phyloP scores from a whole-genome alignment of 371 early-diverging fungal species.

The Synchytrium microbalum region DNA sequence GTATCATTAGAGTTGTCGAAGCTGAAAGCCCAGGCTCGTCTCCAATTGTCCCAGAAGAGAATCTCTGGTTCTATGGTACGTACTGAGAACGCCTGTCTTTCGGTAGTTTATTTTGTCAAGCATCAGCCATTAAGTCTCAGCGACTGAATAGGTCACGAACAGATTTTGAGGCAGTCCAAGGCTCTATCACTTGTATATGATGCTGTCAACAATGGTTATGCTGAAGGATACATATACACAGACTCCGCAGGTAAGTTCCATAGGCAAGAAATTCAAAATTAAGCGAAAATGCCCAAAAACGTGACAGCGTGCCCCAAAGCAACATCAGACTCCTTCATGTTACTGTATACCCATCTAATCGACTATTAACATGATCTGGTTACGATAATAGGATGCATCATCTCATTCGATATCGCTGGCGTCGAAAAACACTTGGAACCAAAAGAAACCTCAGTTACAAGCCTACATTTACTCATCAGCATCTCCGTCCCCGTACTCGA shows the following conservation, averaged over 20 bases:
- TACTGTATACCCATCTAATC: background rate
- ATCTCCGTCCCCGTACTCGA: background rate
- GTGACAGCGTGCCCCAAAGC: too few relatives aligned
- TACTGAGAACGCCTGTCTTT: too few relatives aligned
- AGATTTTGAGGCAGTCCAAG: background rate
- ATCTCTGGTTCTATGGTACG: too few relatives aligned
- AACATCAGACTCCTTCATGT: too few relatives aligned
- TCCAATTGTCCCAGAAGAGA: too few relatives aligned
- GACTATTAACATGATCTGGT: background rate
- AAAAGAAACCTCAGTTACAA: background rate
- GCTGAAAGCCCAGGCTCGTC: too few relatives aligned
- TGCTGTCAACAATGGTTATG: background rate
- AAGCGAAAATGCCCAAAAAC: too few relatives aligned
- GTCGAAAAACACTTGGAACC: background rate
- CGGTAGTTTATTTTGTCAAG: too few relatives aligned
- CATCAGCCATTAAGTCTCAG: too few relatives aligned
- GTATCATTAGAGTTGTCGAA: too few relatives aligned
- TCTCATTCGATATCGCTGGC: background rate
- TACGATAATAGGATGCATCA: background rate
- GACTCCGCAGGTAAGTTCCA: background rate
- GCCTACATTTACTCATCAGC: background rate
- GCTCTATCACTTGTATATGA: background rate
- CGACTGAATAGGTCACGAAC: background rate
- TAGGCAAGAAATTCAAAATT: too few relatives aligned
- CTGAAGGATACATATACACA: background rate